Evolutionary conservation across 768 basidiomycete species (phyloP).

Genomic region (Amanita exitialis): DNA sequence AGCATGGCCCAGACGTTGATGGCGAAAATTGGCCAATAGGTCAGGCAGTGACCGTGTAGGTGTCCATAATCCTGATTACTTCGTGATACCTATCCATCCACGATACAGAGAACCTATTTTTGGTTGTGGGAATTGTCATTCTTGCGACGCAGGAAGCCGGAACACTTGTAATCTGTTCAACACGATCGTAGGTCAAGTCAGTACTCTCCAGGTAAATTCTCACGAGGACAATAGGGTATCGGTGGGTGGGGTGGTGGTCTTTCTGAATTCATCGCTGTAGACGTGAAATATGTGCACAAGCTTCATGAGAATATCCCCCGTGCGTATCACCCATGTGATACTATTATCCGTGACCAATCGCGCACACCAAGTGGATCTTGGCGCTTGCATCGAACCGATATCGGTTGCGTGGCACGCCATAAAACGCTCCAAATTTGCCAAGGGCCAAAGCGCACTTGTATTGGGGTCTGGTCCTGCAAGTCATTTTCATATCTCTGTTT

Average conservation of each 20-base stretch:
- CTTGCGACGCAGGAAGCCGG: conserved; percentile 21
- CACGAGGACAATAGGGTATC: conserved; percentile 21
- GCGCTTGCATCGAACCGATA: conserved; percentile 37
- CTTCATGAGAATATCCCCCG: conserved; percentile 28
- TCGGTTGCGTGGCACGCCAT: conserved; percentile 37
- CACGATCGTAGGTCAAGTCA: conserved; percentile 22
- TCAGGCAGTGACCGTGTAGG: conserved; percentile 23
- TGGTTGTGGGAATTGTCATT: conserved; percentile 27
- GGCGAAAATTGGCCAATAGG: conserved; percentile 22
- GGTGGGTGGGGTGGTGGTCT: conserved; percentile 33
- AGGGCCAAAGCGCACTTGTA: conserved; percentile 29
- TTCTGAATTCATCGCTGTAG: conserved; percentile 28
- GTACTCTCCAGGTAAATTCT: not conserved
- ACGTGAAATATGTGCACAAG: conserved; percentile 24
- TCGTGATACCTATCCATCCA: not conserved
- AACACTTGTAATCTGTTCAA: conserved; percentile 24
- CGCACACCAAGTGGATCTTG: conserved; percentile 29
- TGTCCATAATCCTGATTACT: conserved; percentile 2
- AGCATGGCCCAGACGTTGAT: conserved; percentile 23
- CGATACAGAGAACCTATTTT: conserved; percentile 29
- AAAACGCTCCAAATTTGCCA: conserved; percentile 26
- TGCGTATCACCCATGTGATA: conserved; percentile 12
- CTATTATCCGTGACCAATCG: not conserved
- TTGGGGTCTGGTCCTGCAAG: conserved; percentile 33
- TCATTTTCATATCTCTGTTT: not conserved